phyloP scores from a whole-genome alignment of 768 basidiomycete genomes.

The Rhodotorula toruloides region DNA sequence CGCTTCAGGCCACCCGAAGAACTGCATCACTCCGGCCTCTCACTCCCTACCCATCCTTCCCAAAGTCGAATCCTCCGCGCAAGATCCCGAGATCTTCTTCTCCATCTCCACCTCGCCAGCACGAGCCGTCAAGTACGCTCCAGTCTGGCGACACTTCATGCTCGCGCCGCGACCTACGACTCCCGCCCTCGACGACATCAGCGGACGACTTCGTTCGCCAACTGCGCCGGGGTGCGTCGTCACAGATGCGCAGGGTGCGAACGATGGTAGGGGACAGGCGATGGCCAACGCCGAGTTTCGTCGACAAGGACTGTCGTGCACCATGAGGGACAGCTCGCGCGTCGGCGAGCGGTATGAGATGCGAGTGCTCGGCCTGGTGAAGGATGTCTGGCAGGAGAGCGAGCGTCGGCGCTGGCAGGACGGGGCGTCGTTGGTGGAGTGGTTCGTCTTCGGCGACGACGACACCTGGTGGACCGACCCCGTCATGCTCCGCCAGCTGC shows the following conservation, averaged over 20 bases:
- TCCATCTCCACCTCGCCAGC: conserved; percentile 22
- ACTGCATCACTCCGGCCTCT: background rate
- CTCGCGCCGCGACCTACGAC: background rate
- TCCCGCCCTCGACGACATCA: background rate
- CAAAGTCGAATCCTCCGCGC: background rate
- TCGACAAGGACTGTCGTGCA: conserved; percentile 1
- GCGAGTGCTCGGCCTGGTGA: conserved; percentile 15
- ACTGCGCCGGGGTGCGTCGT: conserved; percentile 24
- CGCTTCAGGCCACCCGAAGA: background rate
- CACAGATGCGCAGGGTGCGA: conserved; percentile 16
- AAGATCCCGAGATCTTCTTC: conserved; percentile 26
- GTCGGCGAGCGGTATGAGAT: conserved; percentile 29
- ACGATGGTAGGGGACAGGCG: conserved; percentile 5
- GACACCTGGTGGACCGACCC: conserved; percentile 32
- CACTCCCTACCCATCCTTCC: conserved; percentile 1
- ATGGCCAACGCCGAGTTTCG: conserved; percentile 26
- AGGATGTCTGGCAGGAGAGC: conserved; percentile 26
- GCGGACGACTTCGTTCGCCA: background rate
- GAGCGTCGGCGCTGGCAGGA: conserved; percentile 19
- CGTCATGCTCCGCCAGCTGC: conserved; percentile 3
- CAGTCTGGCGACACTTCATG: conserved; percentile 27
- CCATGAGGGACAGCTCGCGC: conserved; percentile 6
- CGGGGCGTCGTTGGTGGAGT: conserved; percentile 16
- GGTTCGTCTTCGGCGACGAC: conserved; percentile 36
- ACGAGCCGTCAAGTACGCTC: conserved; percentile 19